Evolutionary conservation across 352 stramenopile species (phyloP), one percentile per base, ranked within the genome.

Genomic region (Pythium grandisporangium): DNA sequence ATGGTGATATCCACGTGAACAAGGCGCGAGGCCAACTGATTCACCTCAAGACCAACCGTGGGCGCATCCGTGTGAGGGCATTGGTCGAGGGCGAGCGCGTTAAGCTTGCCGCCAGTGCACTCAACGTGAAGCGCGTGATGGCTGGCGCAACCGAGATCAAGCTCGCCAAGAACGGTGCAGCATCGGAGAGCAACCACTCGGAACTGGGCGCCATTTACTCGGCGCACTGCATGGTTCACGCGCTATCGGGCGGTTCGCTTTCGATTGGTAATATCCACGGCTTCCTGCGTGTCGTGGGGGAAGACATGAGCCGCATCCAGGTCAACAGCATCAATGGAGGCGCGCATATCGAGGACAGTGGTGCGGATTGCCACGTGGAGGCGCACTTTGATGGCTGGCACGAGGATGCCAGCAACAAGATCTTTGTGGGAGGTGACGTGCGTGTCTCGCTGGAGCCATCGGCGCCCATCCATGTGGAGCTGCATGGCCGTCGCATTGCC

Each of bases 171-270:
- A 54, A 56, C 12, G 20, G 37, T 1, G n/a, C n/a, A n/a, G n/a
- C n/a, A n/a, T n/a, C n/a, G n/a, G n/a, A n/a, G n/a, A n/a, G n/a
- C n/a, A 7, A 44, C 1, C 12, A 58, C 20, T 71, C 70, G 20
- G 51, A 68, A 11, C 69, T 91, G 38, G 74, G 77, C 30, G 77
- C 77, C n/a, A 78, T 91, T 50, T 91, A 91, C 51, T 63, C 71
- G 37, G 45, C 70, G 6, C 49, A 63, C 16, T 81, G 66, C 30
- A 61, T 57, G 6, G 46, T 91, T 23, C 53, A 61, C 32, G 77
- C 68, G 30, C 41, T 53, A 6, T 60, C 60, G 12, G 62, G 51
- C 2, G 59, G 58, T 0, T 27, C 42, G 14, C 38, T 91, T 14
- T 44, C 45, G 11, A 59, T 91, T 16, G 74, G 72, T 21, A 86